A percentile compares a stretch with the other conserved stretches of the same genome.
Conservation (phyloP, 140 eudicot genomes). For the Bidens hawaiensis region DNA sequence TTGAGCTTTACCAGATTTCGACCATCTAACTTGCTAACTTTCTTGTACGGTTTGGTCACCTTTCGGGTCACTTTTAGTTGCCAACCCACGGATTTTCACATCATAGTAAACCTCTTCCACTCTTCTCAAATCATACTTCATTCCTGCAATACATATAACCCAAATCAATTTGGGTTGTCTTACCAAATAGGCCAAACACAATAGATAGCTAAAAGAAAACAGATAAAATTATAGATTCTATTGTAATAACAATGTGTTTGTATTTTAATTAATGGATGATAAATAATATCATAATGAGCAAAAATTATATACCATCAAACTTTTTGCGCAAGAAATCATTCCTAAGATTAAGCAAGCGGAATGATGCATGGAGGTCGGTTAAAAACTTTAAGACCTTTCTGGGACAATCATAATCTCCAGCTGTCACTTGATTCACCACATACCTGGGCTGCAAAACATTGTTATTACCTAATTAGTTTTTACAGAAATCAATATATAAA, state of each 20-base stretch:
- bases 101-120: conserved; percentile 89
- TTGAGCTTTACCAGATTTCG: background rate
- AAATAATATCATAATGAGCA: too few species aligned
- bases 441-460: conserved; percentile 83
- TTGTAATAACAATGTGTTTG: too few species aligned
- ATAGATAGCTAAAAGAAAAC: too few species aligned
- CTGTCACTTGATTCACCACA: conserved; percentile 93
- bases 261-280: too few species aligned
- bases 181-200: too few species aligned
- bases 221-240: too few species aligned
- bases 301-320: conserved; percentile 59
- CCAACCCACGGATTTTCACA: conserved; percentile 88
- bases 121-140: conserved; percentile 84
- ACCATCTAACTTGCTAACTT: background rate
- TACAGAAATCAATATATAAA: background rate
- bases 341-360: conserved; percentile 93
- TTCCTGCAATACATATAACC: conserved; percentile 47
- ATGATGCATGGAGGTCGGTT: conserved; percentile 92
- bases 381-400: conserved; percentile 82
- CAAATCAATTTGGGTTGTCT: too few species aligned
- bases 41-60: conserved; percentile 37
- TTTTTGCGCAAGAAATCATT: conserved; percentile 88
- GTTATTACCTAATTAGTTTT: background rate
- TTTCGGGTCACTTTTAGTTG: conserved; percentile 27
- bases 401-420: conserved; percentile 94